Percentiles rank a stretch among this genome's conserved stretches.
These are phyloP conservation scores for Botrytis squamosa DNA, from an alignment of 2,329 filamentous ascomycete species.

Conservation along the genomic window DNA sequence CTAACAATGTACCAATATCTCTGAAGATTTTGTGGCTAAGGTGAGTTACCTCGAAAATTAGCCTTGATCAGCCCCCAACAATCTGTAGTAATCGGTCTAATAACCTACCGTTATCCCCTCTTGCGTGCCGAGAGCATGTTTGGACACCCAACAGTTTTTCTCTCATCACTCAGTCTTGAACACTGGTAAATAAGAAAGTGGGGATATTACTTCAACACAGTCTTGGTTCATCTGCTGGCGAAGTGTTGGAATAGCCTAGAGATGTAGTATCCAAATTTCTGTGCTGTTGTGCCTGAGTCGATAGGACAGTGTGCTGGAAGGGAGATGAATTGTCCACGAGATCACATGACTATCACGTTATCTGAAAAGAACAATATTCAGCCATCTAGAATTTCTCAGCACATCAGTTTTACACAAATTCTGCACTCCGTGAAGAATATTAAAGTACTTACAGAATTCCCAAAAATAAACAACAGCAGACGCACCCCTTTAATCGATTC, in stretches of 20 bases:
- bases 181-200: not conserved
- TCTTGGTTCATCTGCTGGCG: not conserved
- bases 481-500: not conserved
- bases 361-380: not conserved
- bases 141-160: no score
- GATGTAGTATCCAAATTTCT: not conserved
- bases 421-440: not conserved
- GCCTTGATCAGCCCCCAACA: no score
- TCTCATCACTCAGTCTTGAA: not conserved
- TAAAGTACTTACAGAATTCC: not conserved
- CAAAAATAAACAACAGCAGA: not conserved
- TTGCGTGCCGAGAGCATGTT: not conserved
- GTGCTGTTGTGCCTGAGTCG: accelerated
- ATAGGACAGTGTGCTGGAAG: not conserved
- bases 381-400: no score
- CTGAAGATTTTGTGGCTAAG: no score
- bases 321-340: accelerated
- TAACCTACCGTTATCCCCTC: not conserved
- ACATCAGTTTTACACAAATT: no score
- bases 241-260: accelerated
- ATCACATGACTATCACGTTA: not conserved
- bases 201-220: not conserved
- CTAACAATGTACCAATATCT: no score
- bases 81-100: no score
- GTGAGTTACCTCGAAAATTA: no score